phyloP scores from a whole-genome alignment of 2,329 filamentous ascomycete genomes.

The Diaporthe ilicicola region DNA sequence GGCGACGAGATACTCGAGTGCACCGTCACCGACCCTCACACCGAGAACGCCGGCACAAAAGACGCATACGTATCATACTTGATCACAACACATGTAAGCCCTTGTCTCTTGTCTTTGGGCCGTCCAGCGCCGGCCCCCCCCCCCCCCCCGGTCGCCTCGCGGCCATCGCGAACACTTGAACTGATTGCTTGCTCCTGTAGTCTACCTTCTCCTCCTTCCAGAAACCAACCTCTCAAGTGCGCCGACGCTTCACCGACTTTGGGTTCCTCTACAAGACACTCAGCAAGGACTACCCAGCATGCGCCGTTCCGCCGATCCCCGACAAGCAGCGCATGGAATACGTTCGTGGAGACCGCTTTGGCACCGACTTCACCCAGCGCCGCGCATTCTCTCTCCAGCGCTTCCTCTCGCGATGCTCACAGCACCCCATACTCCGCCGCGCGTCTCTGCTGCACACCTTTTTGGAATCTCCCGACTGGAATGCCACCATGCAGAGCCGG shows the following conservation, averaged over 20 bases:
- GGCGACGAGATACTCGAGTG: conserved; percentile 84
- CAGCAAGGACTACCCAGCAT: conserved; percentile 85
- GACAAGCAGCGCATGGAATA: conserved; percentile 99
- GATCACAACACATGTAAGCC: conserved; percentile 82
- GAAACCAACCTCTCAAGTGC: conserved; percentile 78
- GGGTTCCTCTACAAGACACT: conserved; percentile 95
- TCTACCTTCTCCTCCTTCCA: conserved; percentile 95
- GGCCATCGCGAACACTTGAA: neutral
- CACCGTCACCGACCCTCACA: conserved; percentile 82
- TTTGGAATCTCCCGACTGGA: conserved; percentile 94
- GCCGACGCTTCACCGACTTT: conserved; percentile 96
- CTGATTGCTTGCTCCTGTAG: conserved; percentile 52
- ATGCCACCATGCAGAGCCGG: conserved; percentile 88
- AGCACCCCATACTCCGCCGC: conserved; percentile 89
- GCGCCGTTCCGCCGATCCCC: conserved; percentile 91
- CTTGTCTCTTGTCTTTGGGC: neutral
- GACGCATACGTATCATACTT: conserved; percentile 97
- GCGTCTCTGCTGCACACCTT: conserved; percentile 86
- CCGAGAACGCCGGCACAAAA: conserved; percentile 96
- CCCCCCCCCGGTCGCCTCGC: neutral
- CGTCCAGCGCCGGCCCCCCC: neutral
- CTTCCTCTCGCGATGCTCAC: conserved; percentile 84
- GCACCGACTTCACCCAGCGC: conserved; percentile 87
- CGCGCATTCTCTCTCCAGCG: conserved; percentile 90
- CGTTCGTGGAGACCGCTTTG: conserved; percentile 94